Conservation (phyloP, 345 rosid species). For the Sonneratia caseolaris region DNA sequence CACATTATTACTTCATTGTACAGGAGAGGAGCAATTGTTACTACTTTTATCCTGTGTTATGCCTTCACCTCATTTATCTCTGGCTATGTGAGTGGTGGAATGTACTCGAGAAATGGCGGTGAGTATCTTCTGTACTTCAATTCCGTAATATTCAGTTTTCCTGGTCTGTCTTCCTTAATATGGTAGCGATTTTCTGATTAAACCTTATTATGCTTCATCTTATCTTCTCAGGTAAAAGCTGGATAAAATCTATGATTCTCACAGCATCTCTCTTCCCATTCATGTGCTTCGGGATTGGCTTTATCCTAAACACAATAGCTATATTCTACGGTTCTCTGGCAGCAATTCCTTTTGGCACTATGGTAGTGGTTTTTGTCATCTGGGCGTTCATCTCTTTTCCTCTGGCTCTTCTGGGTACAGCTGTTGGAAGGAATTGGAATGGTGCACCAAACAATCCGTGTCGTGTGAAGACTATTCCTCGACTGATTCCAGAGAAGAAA, state of each 20-base stretch:
- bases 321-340: constrained; percentile 91
- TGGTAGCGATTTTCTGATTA: neutral
- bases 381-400: constrained; percentile 98
- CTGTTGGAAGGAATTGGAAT: constrained; percentile 88
- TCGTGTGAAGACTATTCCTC: constrained; percentile 94
- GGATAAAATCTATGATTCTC: constrained; percentile 95
- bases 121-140: constrained; percentile 16
- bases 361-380: constrained; percentile 81
- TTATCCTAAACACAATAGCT: constrained; percentile 73
- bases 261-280: constrained; percentile 91
- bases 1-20: constrained; percentile 9
- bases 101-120: constrained; percentile 99
- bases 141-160: constrained; percentile 1
- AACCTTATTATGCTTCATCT: neutral
- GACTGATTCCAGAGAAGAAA: constrained; percentile 91
- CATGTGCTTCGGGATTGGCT: constrained; percentile 87
- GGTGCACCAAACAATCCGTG: constrained; percentile 96
- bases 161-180: neutral
- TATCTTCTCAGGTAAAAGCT: constrained; percentile 58
- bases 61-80: constrained; percentile 95
- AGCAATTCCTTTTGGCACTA: constrained; percentile 92
- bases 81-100: constrained; percentile 98
- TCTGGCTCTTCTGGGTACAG: constrained; percentile 88
- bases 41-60: constrained; percentile 90
- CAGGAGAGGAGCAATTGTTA: constrained; percentile 99